Conservation (phyloP, 2,329 filamentous ascomycete genomes). For the Drechslerella dactyloides region DNA sequence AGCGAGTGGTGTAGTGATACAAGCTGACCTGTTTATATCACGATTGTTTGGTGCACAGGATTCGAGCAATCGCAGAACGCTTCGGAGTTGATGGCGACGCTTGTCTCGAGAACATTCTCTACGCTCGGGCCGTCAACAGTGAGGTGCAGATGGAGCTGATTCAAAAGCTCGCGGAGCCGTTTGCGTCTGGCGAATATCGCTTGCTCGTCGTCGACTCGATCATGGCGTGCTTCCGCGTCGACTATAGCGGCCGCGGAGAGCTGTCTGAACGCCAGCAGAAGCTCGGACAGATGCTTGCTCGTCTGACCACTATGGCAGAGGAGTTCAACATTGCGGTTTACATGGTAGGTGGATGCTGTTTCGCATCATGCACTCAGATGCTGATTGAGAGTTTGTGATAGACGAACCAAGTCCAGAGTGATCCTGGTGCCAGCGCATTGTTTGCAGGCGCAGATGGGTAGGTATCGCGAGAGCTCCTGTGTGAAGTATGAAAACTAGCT, state of each 20-base stretch:
- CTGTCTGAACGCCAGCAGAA: conserved; percentile 73
- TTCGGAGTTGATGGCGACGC: conserved; percentile 63
- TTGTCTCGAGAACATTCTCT: conserved; percentile 72
- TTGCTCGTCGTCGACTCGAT: conserved; percentile 73
- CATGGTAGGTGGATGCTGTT: conserved; percentile 60
- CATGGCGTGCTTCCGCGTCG: conserved; percentile 72
- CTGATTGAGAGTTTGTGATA: conserved; percentile 53
- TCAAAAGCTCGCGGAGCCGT: conserved; percentile 67
- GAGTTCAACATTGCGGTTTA: conserved; percentile 72
- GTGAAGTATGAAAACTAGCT: conserved; percentile 8
- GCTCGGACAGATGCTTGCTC: conserved; percentile 69
- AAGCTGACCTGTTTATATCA: too few species aligned
- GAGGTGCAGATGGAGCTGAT: conserved; percentile 71
- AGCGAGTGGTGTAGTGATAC: background rate
- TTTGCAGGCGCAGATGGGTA: conserved; percentile 71
- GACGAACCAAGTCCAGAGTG: conserved; percentile 75
- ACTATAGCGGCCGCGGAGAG: conserved; percentile 71
- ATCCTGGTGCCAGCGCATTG: conserved; percentile 71
- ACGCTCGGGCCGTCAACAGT: conserved; percentile 70
- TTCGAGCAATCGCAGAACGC: conserved; percentile 46
- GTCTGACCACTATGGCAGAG: conserved; percentile 70
- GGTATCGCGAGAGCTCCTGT: conserved; percentile 13
- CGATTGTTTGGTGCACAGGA: too few species aligned
- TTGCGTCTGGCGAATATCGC: conserved; percentile 69
- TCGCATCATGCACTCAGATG: conserved; percentile 12